These are phyloP conservation scores for Penicillium brasilianum DNA, from an alignment of 2,329 filamentous ascomycete genomes.

Conservation along the genomic window DNA sequence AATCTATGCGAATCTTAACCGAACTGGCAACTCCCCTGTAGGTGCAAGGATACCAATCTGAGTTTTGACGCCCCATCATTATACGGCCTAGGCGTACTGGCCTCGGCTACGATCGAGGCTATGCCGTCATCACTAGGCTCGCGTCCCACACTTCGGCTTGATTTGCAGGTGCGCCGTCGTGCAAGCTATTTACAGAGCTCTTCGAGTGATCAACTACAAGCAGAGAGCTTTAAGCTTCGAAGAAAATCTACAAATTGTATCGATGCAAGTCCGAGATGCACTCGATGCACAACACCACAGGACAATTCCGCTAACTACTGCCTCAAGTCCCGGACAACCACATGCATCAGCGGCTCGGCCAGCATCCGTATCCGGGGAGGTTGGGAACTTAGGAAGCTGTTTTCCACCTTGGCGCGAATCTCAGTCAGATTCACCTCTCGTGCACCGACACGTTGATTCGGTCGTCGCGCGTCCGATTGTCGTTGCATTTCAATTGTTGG, in stretches of 20 bases:
- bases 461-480: constrained; percentile 30
- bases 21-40: constrained; percentile 8
- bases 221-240: constrained; percentile 1
- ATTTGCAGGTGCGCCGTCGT: constrained; percentile 25
- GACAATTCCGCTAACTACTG: neutral
- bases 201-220: neutral
- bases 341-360: constrained; percentile 28
- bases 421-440: constrained; percentile 23
- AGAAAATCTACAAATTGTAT: neutral
- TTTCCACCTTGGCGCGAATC: constrained; percentile 32
- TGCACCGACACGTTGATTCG: constrained; percentile 35
- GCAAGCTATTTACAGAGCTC: constrained; percentile 13
- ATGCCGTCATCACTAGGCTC: constrained; percentile 39
- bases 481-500: constrained; percentile 30
- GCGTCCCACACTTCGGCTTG: constrained; percentile 39
- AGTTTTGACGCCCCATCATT: constrained; percentile 12
- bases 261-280: neutral
- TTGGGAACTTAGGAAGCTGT: constrained; percentile 7
- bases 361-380: constrained; percentile 10
- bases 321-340: constrained; percentile 8
- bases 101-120: constrained; percentile 23
- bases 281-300: neutral
- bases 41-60: constrained; percentile 17
- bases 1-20: neutral
- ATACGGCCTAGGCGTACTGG: constrained; percentile 20